A percentile compares a stretch with the other conserved stretches of the same genome.
phyloP scores from a whole-genome alignment of 257 asterid species.

The Petunia secreta region DNA sequence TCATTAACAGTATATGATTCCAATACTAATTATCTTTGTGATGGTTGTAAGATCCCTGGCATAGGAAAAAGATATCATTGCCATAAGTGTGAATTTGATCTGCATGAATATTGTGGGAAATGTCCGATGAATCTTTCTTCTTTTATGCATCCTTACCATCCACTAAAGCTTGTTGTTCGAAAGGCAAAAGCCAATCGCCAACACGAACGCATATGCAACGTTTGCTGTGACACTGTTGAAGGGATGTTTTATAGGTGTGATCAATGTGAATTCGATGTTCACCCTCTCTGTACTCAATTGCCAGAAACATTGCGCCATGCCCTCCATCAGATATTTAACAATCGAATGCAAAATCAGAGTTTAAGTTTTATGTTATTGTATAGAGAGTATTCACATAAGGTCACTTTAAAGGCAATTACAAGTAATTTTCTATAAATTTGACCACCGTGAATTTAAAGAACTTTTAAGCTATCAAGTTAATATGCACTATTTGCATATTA shows the following conservation, averaged over 20 bases:
- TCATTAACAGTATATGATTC: constrained; percentile 19
- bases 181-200: constrained; percentile 27
- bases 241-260: constrained; percentile 58
- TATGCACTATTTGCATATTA: no score
- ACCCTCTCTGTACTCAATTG: constrained; percentile 56
- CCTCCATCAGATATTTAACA: constrained; percentile 35
- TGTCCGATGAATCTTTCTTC: constrained; percentile 43
- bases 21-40: constrained; percentile 36
- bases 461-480: no score
- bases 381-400: no score
- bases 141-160: constrained; percentile 25
- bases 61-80: constrained; percentile 48
- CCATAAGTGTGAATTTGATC: constrained; percentile 45
- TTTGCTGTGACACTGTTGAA: constrained; percentile 50
- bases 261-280: constrained; percentile 51
- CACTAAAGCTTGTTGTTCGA: constrained; percentile 38
- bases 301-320: constrained; percentile 45
- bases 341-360: rapidly evolving
- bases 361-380: no score
- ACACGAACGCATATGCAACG: constrained; percentile 35
- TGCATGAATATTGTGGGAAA: constrained; percentile 53
- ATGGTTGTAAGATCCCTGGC: constrained; percentile 50
- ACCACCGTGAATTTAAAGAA: no score
- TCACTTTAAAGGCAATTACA: no score
- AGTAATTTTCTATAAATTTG: no score